phyloP scores from a whole-genome alignment of 2,329 filamentous ascomycete species.

The Bipolaris sorokiniana region DNA sequence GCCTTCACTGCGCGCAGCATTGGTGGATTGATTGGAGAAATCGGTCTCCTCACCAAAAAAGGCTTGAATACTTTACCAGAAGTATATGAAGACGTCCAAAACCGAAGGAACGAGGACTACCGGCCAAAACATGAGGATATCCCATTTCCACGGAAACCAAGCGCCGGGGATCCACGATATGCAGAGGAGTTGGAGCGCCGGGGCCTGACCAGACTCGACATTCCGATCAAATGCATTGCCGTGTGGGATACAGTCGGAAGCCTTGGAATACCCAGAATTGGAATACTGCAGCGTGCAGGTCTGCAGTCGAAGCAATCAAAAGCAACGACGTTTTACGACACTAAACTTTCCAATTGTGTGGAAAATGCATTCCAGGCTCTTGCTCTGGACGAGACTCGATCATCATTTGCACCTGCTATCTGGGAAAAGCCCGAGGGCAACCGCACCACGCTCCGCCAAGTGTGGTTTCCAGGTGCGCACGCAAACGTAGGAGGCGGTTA shows the following conservation, averaged over 20 bases:
- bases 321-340: conserved; percentile 58
- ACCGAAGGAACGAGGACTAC: conserved; percentile 53
- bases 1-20: conserved; percentile 55
- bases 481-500: conserved; percentile 60
- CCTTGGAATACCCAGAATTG: conserved; percentile 56
- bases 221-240: conserved; percentile 53
- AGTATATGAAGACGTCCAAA: conserved; percentile 55
- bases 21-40: conserved; percentile 51
- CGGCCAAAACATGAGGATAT: conserved; percentile 53
- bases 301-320: conserved; percentile 45
- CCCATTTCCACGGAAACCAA: conserved; percentile 56
- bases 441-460: conserved; percentile 56
- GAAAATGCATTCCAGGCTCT: conserved; percentile 64
- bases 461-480: conserved; percentile 64
- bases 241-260: conserved; percentile 59
- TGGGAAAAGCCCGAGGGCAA: conserved; percentile 58
- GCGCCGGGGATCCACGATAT: conserved; percentile 52
- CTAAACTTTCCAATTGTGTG: conserved; percentile 51
- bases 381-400: conserved; percentile 60
- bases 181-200: conserved; percentile 50
- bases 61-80: conserved; percentile 55
- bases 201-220: conserved; percentile 43
- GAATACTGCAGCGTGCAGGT: conserved; percentile 45
- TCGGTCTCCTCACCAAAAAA: conserved; percentile 58
- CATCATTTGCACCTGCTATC: conserved; percentile 59